These are phyloP conservation scores for Leucosporidium yakuticum DNA, from an alignment of 768 basidiomycete genomes.

Conservation along the genomic window DNA sequence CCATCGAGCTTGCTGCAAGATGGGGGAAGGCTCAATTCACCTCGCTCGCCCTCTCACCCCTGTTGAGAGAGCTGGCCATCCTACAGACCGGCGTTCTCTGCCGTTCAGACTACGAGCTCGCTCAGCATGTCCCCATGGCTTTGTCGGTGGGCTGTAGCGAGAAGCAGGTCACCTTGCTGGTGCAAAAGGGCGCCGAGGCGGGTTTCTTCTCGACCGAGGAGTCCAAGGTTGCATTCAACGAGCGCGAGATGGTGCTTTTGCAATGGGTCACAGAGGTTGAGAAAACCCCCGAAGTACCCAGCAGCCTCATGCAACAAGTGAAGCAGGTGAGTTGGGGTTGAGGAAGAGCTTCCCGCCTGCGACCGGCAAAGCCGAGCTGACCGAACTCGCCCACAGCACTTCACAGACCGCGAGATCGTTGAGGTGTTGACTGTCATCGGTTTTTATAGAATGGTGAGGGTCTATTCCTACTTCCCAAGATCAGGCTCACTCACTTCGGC, in stretches of 20 bases:
- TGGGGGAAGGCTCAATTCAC: conserved; percentile 1
- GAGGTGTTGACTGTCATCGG: background rate
- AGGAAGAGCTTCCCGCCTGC: background rate
- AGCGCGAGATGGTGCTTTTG: background rate
- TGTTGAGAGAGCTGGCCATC: background rate
- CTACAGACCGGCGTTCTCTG: background rate
- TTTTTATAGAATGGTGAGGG: background rate
- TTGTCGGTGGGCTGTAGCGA: background rate
- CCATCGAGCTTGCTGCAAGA: background rate
- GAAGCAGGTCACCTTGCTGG: background rate
- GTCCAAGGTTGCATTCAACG: background rate
- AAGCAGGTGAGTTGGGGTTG: background rate
- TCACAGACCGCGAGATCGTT: background rate
- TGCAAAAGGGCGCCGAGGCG: background rate
- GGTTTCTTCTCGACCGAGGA: background rate
- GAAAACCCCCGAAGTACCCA: background rate
- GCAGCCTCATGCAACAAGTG: background rate
- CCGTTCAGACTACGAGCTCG: background rate
- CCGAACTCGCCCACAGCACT: background rate
- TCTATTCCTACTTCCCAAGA: background rate
- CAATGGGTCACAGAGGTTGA: background rate
- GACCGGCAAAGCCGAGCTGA: background rate
- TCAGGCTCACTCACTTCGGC: background rate
- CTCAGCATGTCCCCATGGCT: background rate
- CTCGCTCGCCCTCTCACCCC: background rate